Base-by-base conservation (phyloP, 2,329 filamentous ascomycete species). In the Hypoxylon sp. region DNA sequence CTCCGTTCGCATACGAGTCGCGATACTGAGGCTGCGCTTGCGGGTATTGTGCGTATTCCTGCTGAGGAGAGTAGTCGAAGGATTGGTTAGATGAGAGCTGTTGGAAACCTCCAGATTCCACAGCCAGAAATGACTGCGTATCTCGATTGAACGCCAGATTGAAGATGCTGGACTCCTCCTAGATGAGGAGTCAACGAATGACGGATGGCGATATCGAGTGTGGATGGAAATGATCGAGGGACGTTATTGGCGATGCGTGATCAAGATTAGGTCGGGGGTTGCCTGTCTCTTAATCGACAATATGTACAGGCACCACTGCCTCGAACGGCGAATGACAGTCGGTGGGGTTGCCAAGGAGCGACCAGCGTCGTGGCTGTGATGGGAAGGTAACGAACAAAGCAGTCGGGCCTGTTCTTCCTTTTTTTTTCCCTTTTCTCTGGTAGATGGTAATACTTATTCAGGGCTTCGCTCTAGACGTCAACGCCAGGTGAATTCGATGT, bases 141-240 rank as follows among this genome's bases (percentile, higher is more conserved):
- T 67, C 62, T 60, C 66, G 64, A 56, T 59, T 60, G 65, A 65
- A 71, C 64, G 67, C 69, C 69, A 71, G 67, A 62, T 69, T 70
- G 68, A 51, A 58, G 50, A 49, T 41, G 45, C n/a, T 40, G 50
- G 63, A 68, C 67, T 63, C 68, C 68, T 64, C 66, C 15, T 48
- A 48, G 38, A 46, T 48, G 67, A 67, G 68, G 67, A 70, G 67
- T 62, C 66, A 47, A 55, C 46, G 31, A 58, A 60, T 55, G n/a
- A n/a, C n/a, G n/a, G n/a, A n/a, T n/a, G n/a, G n/a, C n/a, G n/a
- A n/a, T n/a, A 41, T 31, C 49, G 51, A 60, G 23, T 11, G 55
- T 23, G 42, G 33, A 40, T 51, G 31, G 48, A 51, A 55, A 48
- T 21, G 53, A 52, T 52, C 46, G 48, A 46, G 18, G 38, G 43